These are phyloP conservation scores for Mucor irregularis DNA, from an alignment of 371 early-diverging fungal genomes.

Conservation along the genomic window DNA sequence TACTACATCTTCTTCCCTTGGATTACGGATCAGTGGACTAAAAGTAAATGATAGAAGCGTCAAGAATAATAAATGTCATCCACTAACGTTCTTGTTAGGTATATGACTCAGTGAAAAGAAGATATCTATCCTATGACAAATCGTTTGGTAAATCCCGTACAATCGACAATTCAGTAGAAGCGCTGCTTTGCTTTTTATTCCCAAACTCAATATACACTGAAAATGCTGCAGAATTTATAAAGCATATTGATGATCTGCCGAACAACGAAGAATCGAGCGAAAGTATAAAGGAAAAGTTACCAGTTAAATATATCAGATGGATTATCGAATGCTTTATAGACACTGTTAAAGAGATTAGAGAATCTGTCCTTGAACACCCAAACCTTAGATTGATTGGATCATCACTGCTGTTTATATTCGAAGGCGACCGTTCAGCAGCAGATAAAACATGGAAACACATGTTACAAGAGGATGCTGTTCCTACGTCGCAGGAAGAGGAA, in stretches of 20 bases:
- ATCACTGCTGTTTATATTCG: slow-evolving; percentile 73
- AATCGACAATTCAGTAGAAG: slow-evolving; percentile 43
- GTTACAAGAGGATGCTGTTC: slow-evolving; percentile 37
- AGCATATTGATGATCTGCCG: slow-evolving; percentile 3
- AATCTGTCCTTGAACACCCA: slow-evolving; percentile 38
- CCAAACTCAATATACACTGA: slow-evolving; percentile 37
- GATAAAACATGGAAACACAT: slow-evolving; percentile 43
- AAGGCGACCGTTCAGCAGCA: slow-evolving; percentile 61
- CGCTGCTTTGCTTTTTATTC: slow-evolving; percentile 50
- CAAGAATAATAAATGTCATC: neutral
- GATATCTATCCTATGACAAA: slow-evolving; percentile 46
- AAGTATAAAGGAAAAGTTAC: slow-evolving; percentile 4
- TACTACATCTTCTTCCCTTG: slow-evolving; percentile 62
- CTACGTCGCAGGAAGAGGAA: slow-evolving; percentile 24
- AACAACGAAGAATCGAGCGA: neutral
- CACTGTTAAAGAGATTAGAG: slow-evolving; percentile 56
- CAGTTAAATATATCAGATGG: slow-evolving; percentile 45
- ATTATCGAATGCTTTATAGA: slow-evolving; percentile 64
- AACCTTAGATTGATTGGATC: slow-evolving; percentile 63
- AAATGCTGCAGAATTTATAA: slow-evolving; percentile 8
- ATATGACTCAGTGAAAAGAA: slow-evolving; percentile 36
- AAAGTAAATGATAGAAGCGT: slow-evolving; percentile 47
- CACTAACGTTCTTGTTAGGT: slow-evolving; percentile 30
- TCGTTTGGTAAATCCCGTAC: slow-evolving; percentile 46
- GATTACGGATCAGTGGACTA: slow-evolving; percentile 67